phyloP scores from a whole-genome alignment of 768 basidiomycete species.

The Leucocoprinus sp. region DNA sequence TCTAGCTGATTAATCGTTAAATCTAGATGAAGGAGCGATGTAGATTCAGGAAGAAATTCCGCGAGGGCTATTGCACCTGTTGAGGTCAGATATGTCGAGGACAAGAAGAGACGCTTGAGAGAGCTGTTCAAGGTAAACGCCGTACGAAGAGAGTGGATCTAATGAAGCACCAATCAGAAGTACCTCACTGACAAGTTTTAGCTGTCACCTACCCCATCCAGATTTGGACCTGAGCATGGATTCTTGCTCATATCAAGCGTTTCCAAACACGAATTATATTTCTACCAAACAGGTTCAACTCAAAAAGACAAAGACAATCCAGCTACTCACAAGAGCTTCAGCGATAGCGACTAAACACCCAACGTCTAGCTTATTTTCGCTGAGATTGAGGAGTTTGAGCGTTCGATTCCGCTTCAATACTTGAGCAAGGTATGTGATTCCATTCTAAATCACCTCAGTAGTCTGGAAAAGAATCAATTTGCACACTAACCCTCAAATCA shows the following conservation, averaged over 20 bases:
- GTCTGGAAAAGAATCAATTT: neutral
- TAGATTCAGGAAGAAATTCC: constrained; percentile 90
- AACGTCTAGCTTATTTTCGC: constrained; percentile 90
- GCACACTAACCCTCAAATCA: constrained; percentile 72
- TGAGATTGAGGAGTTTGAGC: constrained; percentile 86
- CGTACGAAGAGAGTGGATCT: constrained; percentile 84
- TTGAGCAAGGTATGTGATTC: constrained; percentile 87
- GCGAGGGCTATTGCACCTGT: constrained; percentile 90
- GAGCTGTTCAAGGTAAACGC: constrained; percentile 89
- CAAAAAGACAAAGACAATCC: neutral
- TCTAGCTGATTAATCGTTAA: constrained; percentile 78
- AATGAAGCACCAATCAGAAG: neutral
- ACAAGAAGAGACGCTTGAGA: constrained; percentile 87
- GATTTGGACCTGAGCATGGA: constrained; percentile 81
- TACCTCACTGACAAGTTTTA: neutral
- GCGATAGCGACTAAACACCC: constrained; percentile 72
- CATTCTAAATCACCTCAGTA: constrained; percentile 31
- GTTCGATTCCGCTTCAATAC: constrained; percentile 95
- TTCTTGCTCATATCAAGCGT: constrained; percentile 91
- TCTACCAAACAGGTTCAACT: constrained; percentile 34
- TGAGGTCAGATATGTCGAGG: constrained; percentile 71
- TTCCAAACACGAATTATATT: constrained; percentile 91
- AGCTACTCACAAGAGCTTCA: constrained; percentile 75
- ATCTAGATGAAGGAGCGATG: constrained; percentile 84
- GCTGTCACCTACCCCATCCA: constrained; percentile 72